Evolutionary conservation across 768 basidiomycete species (phyloP).

Genomic region (Tylopilus sp.): DNA sequence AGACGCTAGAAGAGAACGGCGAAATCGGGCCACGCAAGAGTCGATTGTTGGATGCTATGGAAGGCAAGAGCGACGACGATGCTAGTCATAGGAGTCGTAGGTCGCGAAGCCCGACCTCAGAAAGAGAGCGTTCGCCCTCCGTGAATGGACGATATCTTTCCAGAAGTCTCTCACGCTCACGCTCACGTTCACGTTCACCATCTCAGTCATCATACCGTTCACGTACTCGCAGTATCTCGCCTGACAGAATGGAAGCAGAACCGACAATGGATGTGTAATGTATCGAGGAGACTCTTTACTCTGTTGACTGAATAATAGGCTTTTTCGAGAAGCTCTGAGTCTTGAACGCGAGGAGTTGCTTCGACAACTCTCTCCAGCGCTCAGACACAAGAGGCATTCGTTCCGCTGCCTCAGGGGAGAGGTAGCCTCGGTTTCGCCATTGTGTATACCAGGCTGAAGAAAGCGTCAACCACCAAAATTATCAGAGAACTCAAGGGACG

Average conservation of each 20-base stretch:
- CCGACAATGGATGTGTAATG: conserved; percentile 11
- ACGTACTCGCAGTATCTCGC: conserved; percentile 57
- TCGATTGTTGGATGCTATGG: conserved; percentile 84
- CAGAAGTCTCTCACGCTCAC: conserved; percentile 51
- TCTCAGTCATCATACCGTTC: conserved; percentile 46
- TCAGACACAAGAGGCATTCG: conserved; percentile 64
- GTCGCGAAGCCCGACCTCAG: conserved; percentile 24
- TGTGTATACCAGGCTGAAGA: conserved; percentile 73
- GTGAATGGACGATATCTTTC: conserved; percentile 60
- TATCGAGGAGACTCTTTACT: conserved; percentile 18
- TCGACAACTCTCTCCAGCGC: conserved; percentile 64
- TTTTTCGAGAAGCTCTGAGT: conserved; percentile 31
- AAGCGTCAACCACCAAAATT: conserved; percentile 1
- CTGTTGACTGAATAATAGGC: conserved; percentile 13
- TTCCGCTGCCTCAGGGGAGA: conserved; percentile 57
- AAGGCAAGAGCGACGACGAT: conserved; percentile 57
- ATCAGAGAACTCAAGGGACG: conserved; percentile 28
- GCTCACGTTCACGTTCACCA: conserved; percentile 43
- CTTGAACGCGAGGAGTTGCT: conserved; percentile 56
- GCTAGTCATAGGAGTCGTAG: conserved; percentile 41
- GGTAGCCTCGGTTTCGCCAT: conserved; percentile 70
- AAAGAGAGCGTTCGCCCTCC: conserved; percentile 36
- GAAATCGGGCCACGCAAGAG: conserved; percentile 85
- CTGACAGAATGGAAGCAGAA: conserved; percentile 49
- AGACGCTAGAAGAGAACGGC: conserved; percentile 86